Evolutionary conservation across 805 yeast genomes (phyloP), one percentile per base, ranked within the genome.

Genomic region (Ogataea nonfermentans): DNA sequence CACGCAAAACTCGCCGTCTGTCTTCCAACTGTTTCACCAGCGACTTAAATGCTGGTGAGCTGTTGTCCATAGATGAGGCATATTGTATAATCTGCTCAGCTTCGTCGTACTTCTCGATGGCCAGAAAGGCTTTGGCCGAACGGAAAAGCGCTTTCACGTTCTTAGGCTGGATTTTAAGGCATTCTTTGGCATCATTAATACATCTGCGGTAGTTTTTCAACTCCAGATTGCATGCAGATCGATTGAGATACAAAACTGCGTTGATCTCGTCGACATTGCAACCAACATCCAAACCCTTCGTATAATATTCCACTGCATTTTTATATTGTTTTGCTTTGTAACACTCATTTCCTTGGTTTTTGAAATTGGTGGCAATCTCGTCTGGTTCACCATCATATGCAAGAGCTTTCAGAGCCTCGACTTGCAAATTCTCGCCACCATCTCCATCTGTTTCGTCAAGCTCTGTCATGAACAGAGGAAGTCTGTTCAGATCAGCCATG

Each of bases 351-450:
- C 99, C 99, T 58, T 91, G 97, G 45, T 76, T 81, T 48, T 89
- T 88, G 68, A 90, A 93, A 56, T 89, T 90, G 16, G 77, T 71
- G 4, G 97, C 97, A 24, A 89, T 70, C 56, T 93, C 99, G 53
- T 84, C 81, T 0, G 97, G 96, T 47, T 88, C 95, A 31, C 98
- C 99, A 35, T 93, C 99, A 56, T 87, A 89, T 0, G 95, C 96
- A 51, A 93, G 68, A 4, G 96, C 91, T 56, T 82, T 83, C 41
- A 93, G 70, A 0, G 99, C 99, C 57, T 91, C 98, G 12, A 93
- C 65, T 36, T 78, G 81, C 4, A 70, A 56, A 55, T 85, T 86
- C 30, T 79, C 83, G 23, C 89, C 91, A 32, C 85, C 87, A 4
- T 74, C 81, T 11, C 85, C 89, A 50, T 84, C 88, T 2, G 79